These are phyloP conservation scores for Poa pratensis DNA, from an alignment of 176 grass and related monocot genomes.

Conservation along the genomic window DNA sequence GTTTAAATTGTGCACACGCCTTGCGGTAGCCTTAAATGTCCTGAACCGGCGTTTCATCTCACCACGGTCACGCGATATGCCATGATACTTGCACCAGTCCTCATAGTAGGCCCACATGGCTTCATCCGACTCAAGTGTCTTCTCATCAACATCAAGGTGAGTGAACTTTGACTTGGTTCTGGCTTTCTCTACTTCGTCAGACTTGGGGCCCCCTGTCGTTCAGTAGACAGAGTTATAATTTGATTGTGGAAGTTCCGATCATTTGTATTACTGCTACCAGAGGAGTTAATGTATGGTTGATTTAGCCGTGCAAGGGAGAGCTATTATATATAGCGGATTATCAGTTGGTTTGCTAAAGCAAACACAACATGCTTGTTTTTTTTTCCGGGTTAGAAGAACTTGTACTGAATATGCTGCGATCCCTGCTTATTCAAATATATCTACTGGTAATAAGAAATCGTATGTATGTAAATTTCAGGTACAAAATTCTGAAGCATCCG, in stretches of 20 bases:
- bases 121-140: background rate
- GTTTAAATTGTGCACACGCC: background rate
- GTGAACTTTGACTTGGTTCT: background rate
- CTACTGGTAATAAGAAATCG: background rate
- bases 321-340: background rate
- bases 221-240: background rate
- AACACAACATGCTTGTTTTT: background rate
- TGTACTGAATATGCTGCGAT: background rate
- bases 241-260: background rate
- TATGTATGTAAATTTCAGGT: too few species aligned
- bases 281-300: background rate
- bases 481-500: too few species aligned
- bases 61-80: background rate
- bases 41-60: background rate
- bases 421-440: background rate
- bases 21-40: background rate
- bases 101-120: constrained; percentile 4
- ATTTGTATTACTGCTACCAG: background rate
- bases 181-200: background rate
- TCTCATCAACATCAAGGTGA: background rate
- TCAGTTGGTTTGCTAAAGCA: background rate
- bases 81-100: background rate
- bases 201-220: background rate
- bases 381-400: background rate
- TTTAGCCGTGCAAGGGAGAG: background rate